Percentiles rank a stretch among this genome's conserved stretches.
phyloP scores from a whole-genome alignment of 768 basidiomycete genomes.

The Mycena rosella region DNA sequence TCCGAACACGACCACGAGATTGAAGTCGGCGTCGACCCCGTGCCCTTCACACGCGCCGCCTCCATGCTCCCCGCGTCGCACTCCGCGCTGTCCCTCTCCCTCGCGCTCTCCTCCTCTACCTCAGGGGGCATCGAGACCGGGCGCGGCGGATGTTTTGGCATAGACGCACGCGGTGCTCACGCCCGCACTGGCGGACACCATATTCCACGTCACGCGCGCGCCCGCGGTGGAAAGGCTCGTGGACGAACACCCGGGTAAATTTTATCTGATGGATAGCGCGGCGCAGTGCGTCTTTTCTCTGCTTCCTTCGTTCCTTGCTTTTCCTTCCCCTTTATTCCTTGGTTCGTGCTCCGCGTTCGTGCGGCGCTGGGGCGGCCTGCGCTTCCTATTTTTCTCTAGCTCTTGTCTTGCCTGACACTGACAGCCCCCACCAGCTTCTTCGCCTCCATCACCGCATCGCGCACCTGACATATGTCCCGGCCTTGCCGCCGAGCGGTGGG shows the following conservation, averaged over 20 bases:
- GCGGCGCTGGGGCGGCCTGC: too few relatives aligned
- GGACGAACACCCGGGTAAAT: conserved; percentile 61
- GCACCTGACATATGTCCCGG: too few relatives aligned
- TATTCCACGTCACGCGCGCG: conserved; percentile 64
- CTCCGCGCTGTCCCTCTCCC: too few relatives aligned
- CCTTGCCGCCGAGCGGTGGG: conserved; percentile 79
- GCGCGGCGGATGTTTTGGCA: conserved; percentile 44
- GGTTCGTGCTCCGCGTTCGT: too few relatives aligned
- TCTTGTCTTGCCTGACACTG: too few relatives aligned
- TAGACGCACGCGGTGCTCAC: conserved; percentile 56
- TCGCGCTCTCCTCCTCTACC: too few relatives aligned
- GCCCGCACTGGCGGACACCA: conserved; percentile 62
- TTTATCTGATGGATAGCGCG: conserved; percentile 80
- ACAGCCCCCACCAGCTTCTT: background rate
- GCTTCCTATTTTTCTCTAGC: too few relatives aligned
- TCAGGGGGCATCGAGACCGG: background rate
- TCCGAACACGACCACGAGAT: background rate
- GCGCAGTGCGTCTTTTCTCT: conserved; percentile 40
- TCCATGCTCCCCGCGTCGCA: too few relatives aligned
- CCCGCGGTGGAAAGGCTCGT: conserved; percentile 49
- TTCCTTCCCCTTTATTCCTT: too few relatives aligned
- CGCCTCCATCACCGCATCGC: too few relatives aligned
- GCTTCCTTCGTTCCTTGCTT: background rate
- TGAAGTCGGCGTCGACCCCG: conserved; percentile 19
- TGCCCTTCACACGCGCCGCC: conserved; percentile 21